phyloP scores from a whole-genome alignment of 176 grass and related monocot species.

The Puya raimondii region DNA sequence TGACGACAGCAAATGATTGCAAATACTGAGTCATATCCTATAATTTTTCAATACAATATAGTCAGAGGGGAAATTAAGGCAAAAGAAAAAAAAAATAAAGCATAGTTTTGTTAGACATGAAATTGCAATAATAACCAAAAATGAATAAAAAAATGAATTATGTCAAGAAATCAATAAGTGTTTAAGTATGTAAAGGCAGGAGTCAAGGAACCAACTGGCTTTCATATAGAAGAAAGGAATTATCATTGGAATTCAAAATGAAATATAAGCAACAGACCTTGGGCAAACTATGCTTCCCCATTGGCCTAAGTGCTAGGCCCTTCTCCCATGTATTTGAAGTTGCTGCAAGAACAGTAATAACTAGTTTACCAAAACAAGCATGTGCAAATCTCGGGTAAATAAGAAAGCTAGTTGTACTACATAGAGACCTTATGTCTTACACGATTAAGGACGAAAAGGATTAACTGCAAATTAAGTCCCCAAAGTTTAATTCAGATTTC shows the following conservation, averaged over 20 bases:
- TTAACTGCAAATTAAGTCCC: background rate
- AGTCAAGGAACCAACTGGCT: no score
- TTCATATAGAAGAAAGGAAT: background rate
- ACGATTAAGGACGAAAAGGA: background rate
- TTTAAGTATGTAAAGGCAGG: background rate
- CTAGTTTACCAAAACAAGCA: conserved; percentile 4
- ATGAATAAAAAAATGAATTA: background rate
- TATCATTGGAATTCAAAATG: conserved; percentile 9
- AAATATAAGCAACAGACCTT: conserved; percentile 45
- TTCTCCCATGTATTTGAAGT: conserved; percentile 60
- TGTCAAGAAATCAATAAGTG: background rate
- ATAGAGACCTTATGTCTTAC: background rate
- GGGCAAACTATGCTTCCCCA: conserved; percentile 34
- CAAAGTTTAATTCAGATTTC: no score
- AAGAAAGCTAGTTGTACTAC: background rate
- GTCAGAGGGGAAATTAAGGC: background rate
- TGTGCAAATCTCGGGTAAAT: background rate
- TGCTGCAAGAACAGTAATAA: conserved; percentile 43
- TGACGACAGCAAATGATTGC: conserved; percentile 46
- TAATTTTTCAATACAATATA: conserved; percentile 19
- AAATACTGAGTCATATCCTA: conserved; percentile 58
- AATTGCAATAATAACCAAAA: conserved; percentile 4
- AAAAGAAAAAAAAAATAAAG: conserved; percentile 3
- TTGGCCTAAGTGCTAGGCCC: conserved; percentile 60
- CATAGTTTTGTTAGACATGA: background rate